phyloP scores from a whole-genome alignment of 2,329 filamentous ascomycete species.

The Fusarium sulawesiense region DNA sequence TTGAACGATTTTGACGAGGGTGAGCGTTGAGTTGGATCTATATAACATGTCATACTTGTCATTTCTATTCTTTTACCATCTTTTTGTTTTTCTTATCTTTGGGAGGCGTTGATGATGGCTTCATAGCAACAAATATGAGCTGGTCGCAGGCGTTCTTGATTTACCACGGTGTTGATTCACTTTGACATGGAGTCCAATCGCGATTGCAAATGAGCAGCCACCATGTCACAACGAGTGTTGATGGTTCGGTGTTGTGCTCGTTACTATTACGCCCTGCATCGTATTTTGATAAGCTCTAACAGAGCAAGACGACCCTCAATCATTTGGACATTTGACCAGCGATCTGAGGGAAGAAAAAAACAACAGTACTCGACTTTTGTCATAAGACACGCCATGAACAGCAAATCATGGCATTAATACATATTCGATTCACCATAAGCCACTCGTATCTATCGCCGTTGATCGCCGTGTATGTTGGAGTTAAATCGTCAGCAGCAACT shows the following conservation, averaged over 20 bases:
- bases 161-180: not conserved
- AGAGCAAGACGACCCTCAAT: conserved; percentile 12
- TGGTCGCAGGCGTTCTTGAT: conserved; percentile 5
- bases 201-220: not conserved
- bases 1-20: conserved; percentile 10
- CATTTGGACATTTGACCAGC: not conserved
- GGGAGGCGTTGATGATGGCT: conserved; percentile 32
- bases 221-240: not conserved
- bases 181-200: not conserved
- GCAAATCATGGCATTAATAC: not conserved
- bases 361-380: not conserved
- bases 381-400: not conserved
- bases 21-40: conserved; percentile 8
- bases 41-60: conserved; percentile 3
- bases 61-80: not conserved
- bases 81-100: conserved; percentile 7
- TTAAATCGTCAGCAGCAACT: conserved; percentile 17
- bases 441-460: not conserved
- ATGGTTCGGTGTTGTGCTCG: not conserved
- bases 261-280: not conserved
- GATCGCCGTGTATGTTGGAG: not conserved
- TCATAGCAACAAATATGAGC: conserved; percentile 32
- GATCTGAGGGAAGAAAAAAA: not conserved
- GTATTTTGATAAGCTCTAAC: not conserved
- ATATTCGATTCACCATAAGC: conserved; percentile 13